Percentiles rank a stretch among this genome's conserved stretches.
Conservation (phyloP, 768 basidiomycete genomes). For the Trametopsis cervina region DNA sequence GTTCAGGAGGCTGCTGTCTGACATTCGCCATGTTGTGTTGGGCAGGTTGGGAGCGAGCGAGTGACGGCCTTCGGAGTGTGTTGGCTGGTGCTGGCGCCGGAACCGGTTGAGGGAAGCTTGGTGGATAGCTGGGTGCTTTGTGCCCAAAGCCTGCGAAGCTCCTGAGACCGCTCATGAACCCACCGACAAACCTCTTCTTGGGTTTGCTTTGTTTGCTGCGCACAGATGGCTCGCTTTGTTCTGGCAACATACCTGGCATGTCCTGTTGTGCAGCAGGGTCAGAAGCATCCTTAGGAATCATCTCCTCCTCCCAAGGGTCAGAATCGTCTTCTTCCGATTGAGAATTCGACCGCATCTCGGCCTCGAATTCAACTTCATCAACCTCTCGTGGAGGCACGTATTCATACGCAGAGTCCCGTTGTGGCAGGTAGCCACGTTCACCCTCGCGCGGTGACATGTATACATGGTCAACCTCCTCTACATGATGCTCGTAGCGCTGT, state of each 20-base stretch:
- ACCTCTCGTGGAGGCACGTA: neutral
- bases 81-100: neutral
- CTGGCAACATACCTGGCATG: neutral
- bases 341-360: neutral
- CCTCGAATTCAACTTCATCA: neutral
- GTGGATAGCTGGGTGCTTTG: neutral
- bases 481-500: neutral
- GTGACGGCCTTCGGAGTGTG: neutral
- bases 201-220: neutral
- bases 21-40: neutral
- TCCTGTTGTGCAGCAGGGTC: neutral
- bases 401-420: too few species aligned
- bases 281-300: neutral
- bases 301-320: neutral
- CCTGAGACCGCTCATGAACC: slow-evolving; percentile 17
- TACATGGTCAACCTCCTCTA: neutral
- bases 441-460: neutral
- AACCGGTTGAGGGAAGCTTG: neutral
- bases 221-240: neutral
- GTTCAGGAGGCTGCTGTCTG: neutral
- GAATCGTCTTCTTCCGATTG: neutral
- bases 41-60: neutral
- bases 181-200: slow-evolving; percentile 19
- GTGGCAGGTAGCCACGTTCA: too few species aligned
- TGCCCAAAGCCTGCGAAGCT: slow-evolving; percentile 14